These are phyloP conservation scores for Exserohilum turcica DNA, from an alignment of 2,329 filamentous ascomycete species.

Conservation along the genomic window DNA sequence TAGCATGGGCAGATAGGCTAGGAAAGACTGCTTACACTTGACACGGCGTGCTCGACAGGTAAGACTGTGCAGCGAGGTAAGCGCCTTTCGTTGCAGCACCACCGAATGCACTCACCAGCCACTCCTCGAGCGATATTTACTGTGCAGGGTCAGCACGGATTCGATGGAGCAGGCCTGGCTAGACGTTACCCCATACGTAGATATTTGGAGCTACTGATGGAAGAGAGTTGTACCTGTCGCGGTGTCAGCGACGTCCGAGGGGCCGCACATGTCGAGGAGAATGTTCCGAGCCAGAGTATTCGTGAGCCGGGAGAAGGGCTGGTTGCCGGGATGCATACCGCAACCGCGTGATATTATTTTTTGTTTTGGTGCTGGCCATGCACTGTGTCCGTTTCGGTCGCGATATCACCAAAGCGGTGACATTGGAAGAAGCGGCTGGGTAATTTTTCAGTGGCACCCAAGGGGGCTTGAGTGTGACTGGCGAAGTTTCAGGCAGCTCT, in stretches of 20 bases:
- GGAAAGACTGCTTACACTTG: slow-evolving; percentile 29
- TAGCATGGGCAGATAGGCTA: not conserved
- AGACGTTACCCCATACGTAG: slow-evolving; percentile 12
- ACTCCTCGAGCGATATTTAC: slow-evolving; percentile 40
- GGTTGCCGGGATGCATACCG: slow-evolving; percentile 5
- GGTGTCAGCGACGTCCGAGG: slow-evolving; percentile 2
- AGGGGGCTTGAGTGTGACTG: not conserved
- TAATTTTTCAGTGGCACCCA: not conserved
- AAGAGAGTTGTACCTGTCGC: slow-evolving; percentile 7
- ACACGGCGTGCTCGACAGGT: slow-evolving; percentile 41
- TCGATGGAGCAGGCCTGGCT: not conserved
- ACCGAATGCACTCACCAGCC: slow-evolving; percentile 35
- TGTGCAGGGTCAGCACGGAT: slow-evolving; percentile 19
- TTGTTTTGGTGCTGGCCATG: not conserved
- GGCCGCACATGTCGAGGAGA: not conserved
- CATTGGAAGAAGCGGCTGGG: slow-evolving; percentile 3
- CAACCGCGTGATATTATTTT: slow-evolving; percentile 1
- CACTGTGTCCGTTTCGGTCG: not conserved
- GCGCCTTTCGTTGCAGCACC: not conserved
- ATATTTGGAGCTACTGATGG: slow-evolving; percentile 3
- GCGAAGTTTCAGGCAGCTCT: slow-evolving; percentile 4
- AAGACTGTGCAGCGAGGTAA: slow-evolving; percentile 23
- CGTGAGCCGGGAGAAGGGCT: not conserved
- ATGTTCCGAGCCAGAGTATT: not conserved
- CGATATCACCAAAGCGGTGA: not conserved